These are phyloP conservation scores for Gossypium gossypioides DNA, from an alignment of 441 rosid species.

Conservation along the genomic window DNA sequence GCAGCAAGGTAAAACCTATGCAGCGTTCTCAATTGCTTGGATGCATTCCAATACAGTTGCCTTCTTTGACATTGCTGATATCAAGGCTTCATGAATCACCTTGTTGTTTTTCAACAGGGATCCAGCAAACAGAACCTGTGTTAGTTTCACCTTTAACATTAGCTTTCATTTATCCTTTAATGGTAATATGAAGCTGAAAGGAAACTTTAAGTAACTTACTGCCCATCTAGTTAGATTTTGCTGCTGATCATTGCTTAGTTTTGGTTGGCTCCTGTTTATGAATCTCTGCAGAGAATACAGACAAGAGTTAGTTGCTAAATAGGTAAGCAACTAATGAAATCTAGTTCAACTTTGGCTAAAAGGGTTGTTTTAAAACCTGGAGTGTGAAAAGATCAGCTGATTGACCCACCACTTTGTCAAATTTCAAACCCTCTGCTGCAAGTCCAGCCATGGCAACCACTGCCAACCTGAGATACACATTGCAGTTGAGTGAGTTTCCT, in stretches of 20 bases:
- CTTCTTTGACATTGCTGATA: slow-evolving; percentile 67
- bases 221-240: slow-evolving; percentile 96
- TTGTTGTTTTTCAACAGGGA: slow-evolving; percentile 73
- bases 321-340: background rate
- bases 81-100: slow-evolving; percentile 54
- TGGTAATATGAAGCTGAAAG: background rate
- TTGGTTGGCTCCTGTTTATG: slow-evolving; percentile 73
- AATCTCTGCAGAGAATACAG: slow-evolving; percentile 45
- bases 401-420: slow-evolving; percentile 83
- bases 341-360: background rate
- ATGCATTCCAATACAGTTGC: slow-evolving; percentile 70
- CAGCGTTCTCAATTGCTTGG: slow-evolving; percentile 55
- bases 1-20: slow-evolving; percentile 16
- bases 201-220: slow-evolving; percentile 31
- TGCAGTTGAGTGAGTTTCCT: background rate
- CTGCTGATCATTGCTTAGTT: slow-evolving; percentile 73
- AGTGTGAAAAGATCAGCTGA: slow-evolving; percentile 91
- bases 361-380: slow-evolving; percentile 35
- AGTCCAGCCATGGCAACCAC: slow-evolving; percentile 89
- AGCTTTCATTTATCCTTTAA: background rate
- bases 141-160: background rate
- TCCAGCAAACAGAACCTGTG: slow-evolving; percentile 65
- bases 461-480: slow-evolving; percentile 45
- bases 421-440: slow-evolving; percentile 79
- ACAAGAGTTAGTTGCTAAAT: background rate